Base-by-base conservation (phyloP, 2,329 filamentous ascomycete species). In the Phaeosphaeria sp. region DNA sequence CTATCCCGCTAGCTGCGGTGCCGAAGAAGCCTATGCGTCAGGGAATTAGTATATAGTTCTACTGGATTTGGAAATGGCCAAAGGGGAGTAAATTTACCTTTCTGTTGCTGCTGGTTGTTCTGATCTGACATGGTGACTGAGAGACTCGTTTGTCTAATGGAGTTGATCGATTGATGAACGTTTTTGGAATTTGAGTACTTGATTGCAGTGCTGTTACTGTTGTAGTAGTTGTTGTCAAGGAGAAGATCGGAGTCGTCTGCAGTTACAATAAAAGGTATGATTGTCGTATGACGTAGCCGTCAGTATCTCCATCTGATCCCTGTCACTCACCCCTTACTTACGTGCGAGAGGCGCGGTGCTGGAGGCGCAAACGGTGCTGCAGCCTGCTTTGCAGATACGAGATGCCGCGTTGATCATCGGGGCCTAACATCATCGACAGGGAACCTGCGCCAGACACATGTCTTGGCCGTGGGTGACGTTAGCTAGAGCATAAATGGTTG, bases 1-100 rank as follows among this genome's bases (percentile, higher is more conserved):
- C 68, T 44, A 75, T 46, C 17, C 73, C 74, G 52, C 71, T 64
- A 4, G 71, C 65, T 36, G 69, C 72, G 52, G 72, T 73, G 54
- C 71, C 66, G 60, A 75, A 74, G 62, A 75, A 68, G 55, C 71
- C 72, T 73, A 11, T 6, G 13, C 3, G 52, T 48, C 11, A 39
- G 27, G 1, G 9, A 25, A 41, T 60, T 23, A 59, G 22, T 2
- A 27, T 4, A 23, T n/a, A 39, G 7, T 6, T 6, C 18, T 15
- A 30, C 2, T 46, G 30, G 27, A 13, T 15, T 9, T 18, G 33
- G 20, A 20, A 17, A 33, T n/a, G 22, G 25, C 13, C 13, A 21
- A n/a, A n/a, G 17, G 17, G 22, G 30, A 15, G 30, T 3, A 13
- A 15, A 57, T 63, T 11, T 64, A 69, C 69, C 68, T 53, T 71